Evolutionary conservation across 2,329 filamentous ascomycete species (phyloP).

Genomic region (Sordariomycetes sp.): DNA sequence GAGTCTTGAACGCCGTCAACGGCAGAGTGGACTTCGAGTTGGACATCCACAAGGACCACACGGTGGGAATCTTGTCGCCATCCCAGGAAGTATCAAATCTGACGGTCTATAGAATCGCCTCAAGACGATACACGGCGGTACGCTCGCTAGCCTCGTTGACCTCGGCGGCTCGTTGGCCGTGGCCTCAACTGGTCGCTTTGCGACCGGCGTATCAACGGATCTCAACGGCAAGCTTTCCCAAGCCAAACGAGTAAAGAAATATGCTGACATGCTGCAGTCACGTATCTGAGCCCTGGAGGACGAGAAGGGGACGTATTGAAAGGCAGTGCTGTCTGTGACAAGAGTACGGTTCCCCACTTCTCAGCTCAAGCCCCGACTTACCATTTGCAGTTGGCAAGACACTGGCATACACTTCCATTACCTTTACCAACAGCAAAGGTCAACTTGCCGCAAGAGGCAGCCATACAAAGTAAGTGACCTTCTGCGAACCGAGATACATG

Average conservation of each 20-base stretch:
- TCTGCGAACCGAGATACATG: not conserved
- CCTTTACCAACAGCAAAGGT: slow-evolving; percentile 49
- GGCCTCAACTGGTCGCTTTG: slow-evolving; percentile 52
- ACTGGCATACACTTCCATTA: slow-evolving; percentile 50
- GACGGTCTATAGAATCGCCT: slow-evolving; percentile 54
- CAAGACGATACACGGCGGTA: slow-evolving; percentile 68
- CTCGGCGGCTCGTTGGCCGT: slow-evolving; percentile 57
- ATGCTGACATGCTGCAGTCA: slow-evolving; percentile 32
- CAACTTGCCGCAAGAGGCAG: slow-evolving; percentile 53
- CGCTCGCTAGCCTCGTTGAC: slow-evolving; percentile 67
- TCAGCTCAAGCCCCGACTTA: not conserved
- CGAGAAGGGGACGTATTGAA: slow-evolving; percentile 45
- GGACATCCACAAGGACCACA: slow-evolving; percentile 65
- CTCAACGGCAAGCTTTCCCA: slow-evolving; percentile 39
- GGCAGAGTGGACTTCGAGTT: slow-evolving; percentile 70
- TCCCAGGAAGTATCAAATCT: not conserved
- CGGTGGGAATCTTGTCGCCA: slow-evolving; percentile 36
- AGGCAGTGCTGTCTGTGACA: slow-evolving; percentile 50
- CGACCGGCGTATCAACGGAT: slow-evolving; percentile 57
- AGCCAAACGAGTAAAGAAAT: not conserved
- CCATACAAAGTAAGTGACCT: slow-evolving; percentile 48
- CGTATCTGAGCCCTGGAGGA: slow-evolving; percentile 51
- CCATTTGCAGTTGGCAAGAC: slow-evolving; percentile 47
- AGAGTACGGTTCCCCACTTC: slow-evolving; percentile 32
- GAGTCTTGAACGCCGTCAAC: slow-evolving; percentile 52